Conservation (phyloP, 164 flowering plant genomes). For the Warburgia ugandensis region DNA sequence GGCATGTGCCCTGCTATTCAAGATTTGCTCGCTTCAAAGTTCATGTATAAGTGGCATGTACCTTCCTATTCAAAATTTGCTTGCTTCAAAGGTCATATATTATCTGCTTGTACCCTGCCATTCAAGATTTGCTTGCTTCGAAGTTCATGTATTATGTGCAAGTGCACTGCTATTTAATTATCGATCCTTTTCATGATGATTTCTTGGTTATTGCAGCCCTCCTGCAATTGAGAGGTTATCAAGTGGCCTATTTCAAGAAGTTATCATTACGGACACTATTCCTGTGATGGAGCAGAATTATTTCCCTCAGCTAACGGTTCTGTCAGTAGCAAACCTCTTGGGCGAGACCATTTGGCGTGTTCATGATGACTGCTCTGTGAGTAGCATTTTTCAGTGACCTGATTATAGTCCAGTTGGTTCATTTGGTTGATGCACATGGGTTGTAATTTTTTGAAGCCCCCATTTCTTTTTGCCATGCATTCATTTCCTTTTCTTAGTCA, state of each 20-base stretch:
- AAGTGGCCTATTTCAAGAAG: conserved; percentile 85
- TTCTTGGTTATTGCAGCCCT: conserved; percentile 40
- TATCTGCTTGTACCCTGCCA: too few species aligned
- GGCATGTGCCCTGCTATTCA: too few species aligned
- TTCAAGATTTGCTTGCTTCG: too few species aligned
- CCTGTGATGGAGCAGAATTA: conserved; percentile 69
- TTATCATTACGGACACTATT: conserved; percentile 78
- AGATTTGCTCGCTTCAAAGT: too few species aligned
- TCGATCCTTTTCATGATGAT: neutral
- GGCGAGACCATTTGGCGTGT: conserved; percentile 95
- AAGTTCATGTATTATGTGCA: too few species aligned
- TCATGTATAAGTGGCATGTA: too few species aligned
- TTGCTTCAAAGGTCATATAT: too few species aligned
- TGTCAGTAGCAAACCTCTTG: conserved; percentile 81
- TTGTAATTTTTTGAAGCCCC: neutral
- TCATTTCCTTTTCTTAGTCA: too few species aligned
- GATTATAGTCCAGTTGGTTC: conserved; percentile 5
- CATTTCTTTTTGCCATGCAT: conserved; percentile 6
- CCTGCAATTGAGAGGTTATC: conserved; percentile 86
- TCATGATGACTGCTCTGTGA: conserved; percentile 95
- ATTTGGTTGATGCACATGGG: conserved; percentile 3
- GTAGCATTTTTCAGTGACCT: conserved; percentile 48
- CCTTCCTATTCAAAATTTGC: too few species aligned
- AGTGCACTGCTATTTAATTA: neutral
- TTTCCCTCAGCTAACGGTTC: conserved; percentile 72